A percentile compares a stretch with the other conserved stretches of the same genome.
Conservation (phyloP, 2,329 filamentous ascomycete species). For the Penicillium crustosum region DNA sequence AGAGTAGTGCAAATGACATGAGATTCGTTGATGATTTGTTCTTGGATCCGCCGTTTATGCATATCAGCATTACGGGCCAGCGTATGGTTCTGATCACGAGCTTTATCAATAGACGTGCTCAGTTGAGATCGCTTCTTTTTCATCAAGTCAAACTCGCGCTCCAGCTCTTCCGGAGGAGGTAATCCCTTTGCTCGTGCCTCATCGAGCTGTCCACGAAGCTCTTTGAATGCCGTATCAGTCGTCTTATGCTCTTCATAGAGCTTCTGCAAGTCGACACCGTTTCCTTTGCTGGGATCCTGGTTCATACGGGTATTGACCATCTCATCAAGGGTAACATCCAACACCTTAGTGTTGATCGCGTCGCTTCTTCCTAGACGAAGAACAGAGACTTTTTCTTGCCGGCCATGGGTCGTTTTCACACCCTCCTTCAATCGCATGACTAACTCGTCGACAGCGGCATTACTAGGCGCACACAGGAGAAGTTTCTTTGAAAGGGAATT, state of each 20-base stretch:
- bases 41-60: conserved; percentile 77
- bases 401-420: conserved; percentile 73
- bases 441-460: conserved; percentile 93
- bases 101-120: conserved; percentile 79
- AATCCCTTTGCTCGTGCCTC: conserved; percentile 58
- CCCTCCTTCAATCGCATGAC: conserved; percentile 89
- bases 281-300: conserved; percentile 45
- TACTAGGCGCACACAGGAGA: conserved; percentile 95
- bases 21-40: conserved; percentile 84
- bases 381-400: conserved; percentile 75
- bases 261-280: conserved; percentile 56
- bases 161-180: conserved; percentile 52
- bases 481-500: conserved; percentile 69
- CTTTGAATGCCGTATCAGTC: conserved; percentile 64
- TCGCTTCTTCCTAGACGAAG: conserved; percentile 88
- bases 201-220: conserved; percentile 70
- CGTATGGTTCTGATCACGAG: conserved; percentile 81
- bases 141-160: conserved; percentile 74
- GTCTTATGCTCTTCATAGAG: conserved; percentile 69
- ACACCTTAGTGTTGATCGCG: conserved; percentile 84
- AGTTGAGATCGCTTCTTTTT: conserved; percentile 75
- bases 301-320: conserved; percentile 74
- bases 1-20: conserved; percentile 94
- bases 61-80: conserved; percentile 82
- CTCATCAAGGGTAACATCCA: conserved; percentile 90